A percentile compares a stretch with the other conserved stretches of the same genome.
Evolutionary conservation across 176 grass and related monocot species (phyloP).

Genomic region (Ampelocalamus luodianensis): DNA sequence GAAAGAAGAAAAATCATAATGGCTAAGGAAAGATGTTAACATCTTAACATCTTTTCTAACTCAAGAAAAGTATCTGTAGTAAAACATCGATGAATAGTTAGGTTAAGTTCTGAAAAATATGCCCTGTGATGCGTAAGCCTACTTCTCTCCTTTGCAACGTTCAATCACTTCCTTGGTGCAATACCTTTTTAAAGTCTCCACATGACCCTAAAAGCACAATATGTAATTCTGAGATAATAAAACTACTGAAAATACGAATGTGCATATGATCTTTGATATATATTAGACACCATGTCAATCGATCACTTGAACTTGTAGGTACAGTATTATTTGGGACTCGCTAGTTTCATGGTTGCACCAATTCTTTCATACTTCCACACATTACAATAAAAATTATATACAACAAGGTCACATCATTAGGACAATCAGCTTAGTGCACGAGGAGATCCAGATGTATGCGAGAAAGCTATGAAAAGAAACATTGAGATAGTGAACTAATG

Average conservation of each 20-base stretch:
- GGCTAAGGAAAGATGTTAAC: no score
- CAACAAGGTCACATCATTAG: neutral
- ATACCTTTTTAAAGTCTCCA: constrained; percentile 73
- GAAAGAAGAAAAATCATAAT: no score
- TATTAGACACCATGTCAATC: constrained; percentile 23
- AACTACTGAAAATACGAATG: neutral
- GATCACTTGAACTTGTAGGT: neutral
- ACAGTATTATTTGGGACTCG: constrained; percentile 15
- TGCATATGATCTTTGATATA: neutral
- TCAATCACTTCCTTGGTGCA: constrained; percentile 91
- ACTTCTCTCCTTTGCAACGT: constrained; percentile 86
- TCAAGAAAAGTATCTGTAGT: no score
- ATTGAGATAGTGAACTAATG: no score
- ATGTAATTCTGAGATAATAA: constrained; percentile 14
- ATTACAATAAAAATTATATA: neutral
- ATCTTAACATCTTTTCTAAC: no score
- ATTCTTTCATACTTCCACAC: neutral
- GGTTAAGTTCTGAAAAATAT: constrained; percentile 57
- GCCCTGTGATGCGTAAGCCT: constrained; percentile 80
- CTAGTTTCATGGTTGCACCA: neutral
- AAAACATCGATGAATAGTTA: no score
- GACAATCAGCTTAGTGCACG: neutral
- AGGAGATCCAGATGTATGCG: no score
- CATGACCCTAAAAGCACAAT: constrained; percentile 56
- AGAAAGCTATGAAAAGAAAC: no score